Percentiles rank a stretch among this genome's conserved stretches.
Evolutionary conservation across 805 yeast genomes (phyloP).

Genomic region (Saccharomycopsis fodiens): DNA sequence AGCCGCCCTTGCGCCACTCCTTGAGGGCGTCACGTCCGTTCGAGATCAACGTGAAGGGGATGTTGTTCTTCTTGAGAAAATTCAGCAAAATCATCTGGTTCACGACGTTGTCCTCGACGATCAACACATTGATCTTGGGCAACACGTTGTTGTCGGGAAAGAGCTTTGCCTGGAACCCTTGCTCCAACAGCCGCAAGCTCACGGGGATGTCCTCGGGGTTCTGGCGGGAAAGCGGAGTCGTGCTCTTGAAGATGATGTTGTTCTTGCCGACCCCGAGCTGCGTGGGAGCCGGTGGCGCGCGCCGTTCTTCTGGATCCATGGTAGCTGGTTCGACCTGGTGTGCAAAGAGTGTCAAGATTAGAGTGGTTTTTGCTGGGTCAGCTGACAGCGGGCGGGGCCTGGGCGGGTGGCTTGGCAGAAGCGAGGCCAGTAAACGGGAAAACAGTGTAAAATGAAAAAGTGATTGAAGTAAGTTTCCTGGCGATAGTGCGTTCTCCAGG

Average conservation of each 20-base stretch:
- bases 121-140: conserved; percentile 83
- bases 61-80: conserved; percentile 76
- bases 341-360: too few species aligned
- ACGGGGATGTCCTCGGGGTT: neutral
- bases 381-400: too few species aligned
- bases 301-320: too few species aligned
- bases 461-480: too few species aligned
- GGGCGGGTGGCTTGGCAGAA: too few species aligned
- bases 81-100: conserved; percentile 89
- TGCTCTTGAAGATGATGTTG: neutral
- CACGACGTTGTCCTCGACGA: conserved; percentile 94
- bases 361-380: too few species aligned
- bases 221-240: neutral
- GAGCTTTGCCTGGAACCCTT: conserved; percentile 14
- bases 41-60: conserved; percentile 78
- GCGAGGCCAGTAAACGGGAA: too few species aligned
- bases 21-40: conserved; percentile 95
- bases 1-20: conserved; percentile 91
- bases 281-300: too few species aligned
- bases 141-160: conserved; percentile 44
- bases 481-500: too few species aligned
- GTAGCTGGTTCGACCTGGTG: too few species aligned
- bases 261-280: neutral
- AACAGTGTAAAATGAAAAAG: too few species aligned
- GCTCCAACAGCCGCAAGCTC: conserved; percentile 6